Evolutionary conservation across 306 rosid genomes (phyloP), one percentile per base, ranked within the genome.

Genomic region (Comarum palustre): DNA sequence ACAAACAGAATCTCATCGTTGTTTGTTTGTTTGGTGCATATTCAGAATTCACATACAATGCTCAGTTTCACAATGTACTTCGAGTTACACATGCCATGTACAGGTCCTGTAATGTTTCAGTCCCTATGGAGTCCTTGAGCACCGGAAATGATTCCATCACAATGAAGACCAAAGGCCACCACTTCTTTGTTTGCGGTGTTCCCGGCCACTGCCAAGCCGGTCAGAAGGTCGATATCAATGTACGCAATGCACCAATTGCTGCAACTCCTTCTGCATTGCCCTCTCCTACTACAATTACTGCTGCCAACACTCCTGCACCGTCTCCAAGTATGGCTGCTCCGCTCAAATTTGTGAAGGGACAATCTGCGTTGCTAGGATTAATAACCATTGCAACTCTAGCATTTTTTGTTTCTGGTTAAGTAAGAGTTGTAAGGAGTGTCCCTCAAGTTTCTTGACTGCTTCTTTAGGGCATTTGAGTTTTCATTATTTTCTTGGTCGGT

Each of bases 131-230:
- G 10, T 85, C 90, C 15, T 87, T 79, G 78, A 76, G 81, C 60
- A 79, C 95, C 1, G 98, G 98, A 24, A 94, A 94, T 41, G 98
- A 94, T 79, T 11, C 92, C 54, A 82, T 89, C 46, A 70, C 76
- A 14, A 81, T 94, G 72, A 84, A 65, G 16, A 77, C 68, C 19
- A 68, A 81, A 73, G 96, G 98, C 54, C 97, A 94, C 59, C 96
- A 94, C 65, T 91, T 85, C 79, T 91, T 85, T 82, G 25, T 94
- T 57, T 94, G 98, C 54, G 98, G 97, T 1, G 90, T 89, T 20
- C 95, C 96, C 13, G 97, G 98, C 8, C 98, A 94, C 67, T 94
- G 98, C 68, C 86, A 89, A 77, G 80, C 88, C 24, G 92, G 97
- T 17, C 96, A 87, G 69, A 91, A 86, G 84, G 85, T 91, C 47